Base-by-base conservation (phyloP, 176 grass and related monocot species). In the Tuctoria greenei region DNA sequence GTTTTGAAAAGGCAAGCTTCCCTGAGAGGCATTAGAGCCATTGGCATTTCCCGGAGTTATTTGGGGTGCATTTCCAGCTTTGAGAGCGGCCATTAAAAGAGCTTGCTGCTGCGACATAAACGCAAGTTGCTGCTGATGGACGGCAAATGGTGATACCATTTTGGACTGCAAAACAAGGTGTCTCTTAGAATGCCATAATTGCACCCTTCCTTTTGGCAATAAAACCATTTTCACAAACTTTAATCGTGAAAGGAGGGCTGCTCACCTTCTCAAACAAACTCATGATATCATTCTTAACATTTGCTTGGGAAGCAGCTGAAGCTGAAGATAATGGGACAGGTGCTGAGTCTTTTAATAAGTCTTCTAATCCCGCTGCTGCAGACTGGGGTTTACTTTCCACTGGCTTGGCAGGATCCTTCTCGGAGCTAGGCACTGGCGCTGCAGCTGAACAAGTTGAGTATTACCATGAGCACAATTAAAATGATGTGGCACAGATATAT, bases 221-320 rank as follows among this genome's bases (percentile, higher is more conserved):
- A 44, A 15, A 51, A 11, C 44, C 36, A 67, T 69, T 83, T 74
- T 69, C 46, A 63, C 35, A 62, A 75, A 64, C 23, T 4, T 60
- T 58, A 60, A 39, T 46, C 23, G 12, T 42, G n/a, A 57, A 42
- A 76, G 38, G 24, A 60, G 4, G 38, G 45, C 3, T 75, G 14
- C 64, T 88, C 72, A 99, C 96, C 96, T 99, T 99, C 89, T 99
- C 96, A 81, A 99, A 99, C 71, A 99, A 88, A 73, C 89, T 92
- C 96, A 99, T 95, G 58, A 95, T 99, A 56, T 99, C 92, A 61
- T 86, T 99, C 74, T 95, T 95, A 4, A 41, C 66, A 73, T 85
- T 95, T 59, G 45, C 59, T 80, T 87, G 83, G 37, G 84, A 41
- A 71, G 65, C 72, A 10, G 45, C 78, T 74, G 96, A 78, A 81